Conservation (phyloP, 441 rosid species). For the Viola pubescens region DNA sequence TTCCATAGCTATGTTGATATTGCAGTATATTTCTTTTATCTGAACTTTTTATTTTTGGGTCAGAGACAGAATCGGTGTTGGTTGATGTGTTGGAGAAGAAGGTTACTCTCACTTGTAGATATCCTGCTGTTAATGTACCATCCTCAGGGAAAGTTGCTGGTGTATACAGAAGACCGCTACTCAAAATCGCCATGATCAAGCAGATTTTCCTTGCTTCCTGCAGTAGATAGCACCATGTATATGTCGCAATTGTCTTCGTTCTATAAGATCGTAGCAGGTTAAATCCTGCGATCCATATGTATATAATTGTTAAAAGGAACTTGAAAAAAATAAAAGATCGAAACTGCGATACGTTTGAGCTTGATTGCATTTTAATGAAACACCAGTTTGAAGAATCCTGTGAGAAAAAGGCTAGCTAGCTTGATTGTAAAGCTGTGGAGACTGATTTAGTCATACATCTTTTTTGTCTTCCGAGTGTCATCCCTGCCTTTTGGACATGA, state of each 20-base stretch:
- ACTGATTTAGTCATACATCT: too few species aligned
- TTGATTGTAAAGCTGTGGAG: too few species aligned
- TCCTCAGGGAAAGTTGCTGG: slow-evolving; percentile 25
- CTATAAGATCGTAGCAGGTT: not conserved
- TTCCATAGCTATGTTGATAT: too few species aligned
- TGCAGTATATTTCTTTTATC: too few species aligned
- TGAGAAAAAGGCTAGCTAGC: too few species aligned
- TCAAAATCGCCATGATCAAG: slow-evolving; percentile 52
- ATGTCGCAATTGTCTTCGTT: slow-evolving; percentile 5
- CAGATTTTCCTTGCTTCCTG: slow-evolving; percentile 35
- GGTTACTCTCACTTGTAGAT: slow-evolving; percentile 64
- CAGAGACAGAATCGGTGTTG: slow-evolving; percentile 67
- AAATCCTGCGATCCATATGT: slow-evolving; percentile 10
- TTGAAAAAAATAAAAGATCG: not conserved
- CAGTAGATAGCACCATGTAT: slow-evolving; percentile 14
- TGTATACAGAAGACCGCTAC: slow-evolving; percentile 30
- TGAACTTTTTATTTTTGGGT: not conserved
- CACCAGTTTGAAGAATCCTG: slow-evolving; percentile 1
- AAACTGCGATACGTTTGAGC: not conserved
- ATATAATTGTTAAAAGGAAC: not conserved
- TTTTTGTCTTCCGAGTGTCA: not conserved
- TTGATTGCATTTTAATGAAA: not conserved
- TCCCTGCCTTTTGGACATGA: not conserved
- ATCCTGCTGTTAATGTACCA: slow-evolving; percentile 28
- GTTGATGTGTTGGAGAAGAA: slow-evolving; percentile 63